Percentiles rank a stretch among this genome's conserved stretches.
These are phyloP conservation scores for Calocybe gangraenosa DNA, from an alignment of 768 basidiomycete species.

Conservation along the genomic window DNA sequence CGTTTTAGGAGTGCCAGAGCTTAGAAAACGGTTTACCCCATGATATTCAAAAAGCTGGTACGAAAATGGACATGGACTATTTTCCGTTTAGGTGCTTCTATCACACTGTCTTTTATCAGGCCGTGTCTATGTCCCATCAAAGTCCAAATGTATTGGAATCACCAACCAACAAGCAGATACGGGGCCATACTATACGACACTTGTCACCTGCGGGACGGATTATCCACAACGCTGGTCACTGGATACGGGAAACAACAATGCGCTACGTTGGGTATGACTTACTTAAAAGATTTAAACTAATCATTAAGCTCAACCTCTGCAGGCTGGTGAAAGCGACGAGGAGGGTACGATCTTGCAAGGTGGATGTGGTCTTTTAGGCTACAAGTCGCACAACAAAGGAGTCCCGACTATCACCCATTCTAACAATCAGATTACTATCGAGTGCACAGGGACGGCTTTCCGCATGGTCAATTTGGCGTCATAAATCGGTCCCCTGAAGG, in stretches of 20 bases:
- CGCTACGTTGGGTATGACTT: conserved; percentile 6
- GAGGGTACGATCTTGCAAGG: conserved; percentile 13
- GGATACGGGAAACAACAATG: conserved; percentile 6
- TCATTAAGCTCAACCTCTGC: not conserved
- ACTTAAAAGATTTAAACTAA: not conserved
- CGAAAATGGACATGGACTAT: not conserved
- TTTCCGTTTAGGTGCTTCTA: not conserved
- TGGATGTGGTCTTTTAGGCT: conserved; percentile 13
- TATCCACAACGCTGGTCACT: conserved; percentile 10
- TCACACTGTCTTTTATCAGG: not conserved
- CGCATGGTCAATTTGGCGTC: conserved; percentile 5
- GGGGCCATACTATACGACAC: conserved; percentile 7
- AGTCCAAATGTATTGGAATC: conserved; percentile 6
- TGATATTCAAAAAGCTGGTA: conserved; percentile 6
- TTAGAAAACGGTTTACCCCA: conserved; percentile 6
- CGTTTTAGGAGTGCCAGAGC: conserved; percentile 5
- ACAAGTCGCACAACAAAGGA: conserved; percentile 7
- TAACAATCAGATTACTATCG: conserved; percentile 10
- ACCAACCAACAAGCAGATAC: conserved; percentile 2
- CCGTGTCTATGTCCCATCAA: conserved; percentile 5
- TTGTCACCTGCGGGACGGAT: conserved; percentile 6
- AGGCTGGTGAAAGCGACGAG: conserved; percentile 10
- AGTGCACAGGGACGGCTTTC: conserved; percentile 10
- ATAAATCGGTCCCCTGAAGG: too few relatives aligned
- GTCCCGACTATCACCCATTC: conserved; percentile 8